Percentiles rank a stretch among this genome's conserved stretches.
phyloP scores from a whole-genome alignment of 2,329 filamentous ascomycete genomes.

The Colletotrichum destructivum region DNA sequence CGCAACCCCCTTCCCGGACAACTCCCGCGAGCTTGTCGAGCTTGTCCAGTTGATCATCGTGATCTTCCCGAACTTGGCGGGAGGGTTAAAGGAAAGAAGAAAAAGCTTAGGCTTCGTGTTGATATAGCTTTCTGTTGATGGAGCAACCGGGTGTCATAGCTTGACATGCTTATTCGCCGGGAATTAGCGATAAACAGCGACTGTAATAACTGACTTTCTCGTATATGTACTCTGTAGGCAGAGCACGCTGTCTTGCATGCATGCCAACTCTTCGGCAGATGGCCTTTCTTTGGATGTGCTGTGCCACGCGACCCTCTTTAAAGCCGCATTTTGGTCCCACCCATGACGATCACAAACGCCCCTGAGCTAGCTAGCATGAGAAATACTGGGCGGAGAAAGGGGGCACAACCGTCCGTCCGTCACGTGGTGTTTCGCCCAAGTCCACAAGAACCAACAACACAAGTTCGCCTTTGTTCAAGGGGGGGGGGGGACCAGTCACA shows the following conservation, averaged over 20 bases:
- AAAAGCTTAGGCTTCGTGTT: background rate
- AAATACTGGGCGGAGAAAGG: background rate
- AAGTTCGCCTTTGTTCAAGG: no score
- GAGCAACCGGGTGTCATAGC: background rate
- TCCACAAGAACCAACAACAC: background rate
- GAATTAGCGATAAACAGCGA: no score
- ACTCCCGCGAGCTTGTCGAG: constrained; percentile 1
- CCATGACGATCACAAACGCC: background rate
- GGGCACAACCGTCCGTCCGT: background rate
- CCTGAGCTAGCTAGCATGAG: background rate
- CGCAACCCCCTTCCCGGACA: background rate
- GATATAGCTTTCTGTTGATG: background rate
- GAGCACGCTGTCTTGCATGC: background rate
- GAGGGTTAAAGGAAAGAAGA: no score
- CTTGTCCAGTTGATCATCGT: background rate
- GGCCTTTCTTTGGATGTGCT: background rate
- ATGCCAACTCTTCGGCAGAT: background rate
- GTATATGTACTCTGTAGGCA: background rate
- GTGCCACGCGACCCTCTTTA: constrained; percentile 5
- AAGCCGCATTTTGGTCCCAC: background rate
- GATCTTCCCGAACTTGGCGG: background rate
- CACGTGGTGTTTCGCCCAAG: background rate
- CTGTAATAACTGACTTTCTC: background rate
- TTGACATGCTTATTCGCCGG: background rate
- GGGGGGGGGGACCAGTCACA: background rate